These are phyloP conservation scores for Plantago major DNA, from an alignment of 257 asterid species.

Conservation along the genomic window DNA sequence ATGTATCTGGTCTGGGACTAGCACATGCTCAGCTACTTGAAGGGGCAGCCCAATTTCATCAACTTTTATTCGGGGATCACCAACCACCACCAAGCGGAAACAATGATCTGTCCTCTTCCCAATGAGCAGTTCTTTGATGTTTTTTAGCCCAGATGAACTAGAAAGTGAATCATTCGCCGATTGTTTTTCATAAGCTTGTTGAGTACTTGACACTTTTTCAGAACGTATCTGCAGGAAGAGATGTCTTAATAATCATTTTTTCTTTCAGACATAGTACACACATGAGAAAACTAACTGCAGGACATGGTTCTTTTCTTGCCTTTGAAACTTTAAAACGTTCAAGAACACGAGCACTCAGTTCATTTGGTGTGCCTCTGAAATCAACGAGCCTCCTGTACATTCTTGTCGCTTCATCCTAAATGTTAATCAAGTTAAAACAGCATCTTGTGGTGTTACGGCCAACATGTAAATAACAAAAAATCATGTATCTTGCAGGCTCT, in stretches of 20 bases:
- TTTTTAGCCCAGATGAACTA: conserved; percentile 68
- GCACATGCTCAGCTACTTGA: conserved; percentile 61
- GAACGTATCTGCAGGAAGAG: conserved; percentile 80
- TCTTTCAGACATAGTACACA: conserved; percentile 8
- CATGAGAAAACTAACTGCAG: conserved; percentile 14
- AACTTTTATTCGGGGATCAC: conserved; percentile 67
- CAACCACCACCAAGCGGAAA: conserved; percentile 94
- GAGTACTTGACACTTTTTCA: conserved; percentile 44
- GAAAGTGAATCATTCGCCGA: conserved; percentile 50
- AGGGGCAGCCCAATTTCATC: conserved; percentile 78
- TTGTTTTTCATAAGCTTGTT: conserved; percentile 54
- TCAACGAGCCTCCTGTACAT: conserved; percentile 63
- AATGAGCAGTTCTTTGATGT: conserved; percentile 68
- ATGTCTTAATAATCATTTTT: conserved; percentile 25
- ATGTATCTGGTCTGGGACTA: conserved; percentile 52
- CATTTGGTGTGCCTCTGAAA: conserved; percentile 76
- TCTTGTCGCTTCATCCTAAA: conserved; percentile 71
- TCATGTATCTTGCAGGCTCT: too few relatives aligned
- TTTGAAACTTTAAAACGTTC: conserved; percentile 74
- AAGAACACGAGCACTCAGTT: conserved; percentile 66
- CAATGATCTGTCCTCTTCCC: conserved; percentile 78
- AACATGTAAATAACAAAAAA: too few relatives aligned
- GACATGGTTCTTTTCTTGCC: conserved; percentile 46
- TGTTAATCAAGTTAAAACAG: conserved; percentile 22
- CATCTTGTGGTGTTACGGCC: conserved; percentile 13